These are phyloP conservation scores for Quercus aquifolioides DNA, from an alignment of 306 rosid species.

Conservation along the genomic window DNA sequence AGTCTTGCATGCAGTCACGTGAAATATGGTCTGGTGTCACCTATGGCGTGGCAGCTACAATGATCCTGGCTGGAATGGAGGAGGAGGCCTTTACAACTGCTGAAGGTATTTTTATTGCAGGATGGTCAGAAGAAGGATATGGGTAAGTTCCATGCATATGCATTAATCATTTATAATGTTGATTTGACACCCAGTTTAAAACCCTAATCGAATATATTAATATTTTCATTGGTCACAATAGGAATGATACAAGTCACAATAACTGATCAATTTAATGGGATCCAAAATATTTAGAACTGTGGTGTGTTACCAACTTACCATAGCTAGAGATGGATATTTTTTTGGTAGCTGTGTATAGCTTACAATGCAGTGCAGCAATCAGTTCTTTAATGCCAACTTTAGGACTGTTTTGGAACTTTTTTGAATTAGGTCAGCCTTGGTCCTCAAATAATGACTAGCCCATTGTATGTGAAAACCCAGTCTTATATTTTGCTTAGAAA, in stretches of 20 bases:
- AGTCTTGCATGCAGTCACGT: constrained; percentile 98
- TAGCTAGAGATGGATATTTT: not conserved
- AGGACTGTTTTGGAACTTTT: not conserved
- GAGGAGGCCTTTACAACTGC: constrained; percentile 89
- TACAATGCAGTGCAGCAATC: not conserved
- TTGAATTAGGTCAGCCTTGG: not conserved
- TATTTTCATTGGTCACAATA: not conserved
- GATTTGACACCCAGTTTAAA: not conserved
- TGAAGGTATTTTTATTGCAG: constrained; percentile 81
- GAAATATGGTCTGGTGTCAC: constrained; percentile 99
- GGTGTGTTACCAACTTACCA: not conserved
- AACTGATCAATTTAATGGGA: too few species aligned
- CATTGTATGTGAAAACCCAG: not conserved
- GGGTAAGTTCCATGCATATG: constrained; percentile 59
- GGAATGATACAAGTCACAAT: not conserved
- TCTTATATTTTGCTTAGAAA: not conserved
- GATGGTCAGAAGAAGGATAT: constrained; percentile 97
- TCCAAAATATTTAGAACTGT: too few species aligned
- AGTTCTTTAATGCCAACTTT: not conserved
- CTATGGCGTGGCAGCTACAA: constrained; percentile 86
- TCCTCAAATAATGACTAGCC: not conserved
- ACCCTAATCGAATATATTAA: not conserved
- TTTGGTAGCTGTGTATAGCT: not conserved
- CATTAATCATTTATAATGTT: not conserved
- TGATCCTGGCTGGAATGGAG: constrained; percentile 95